Base-by-base conservation (phyloP, 352 stramenopile species). In the Pythium dissotocum region DNA sequence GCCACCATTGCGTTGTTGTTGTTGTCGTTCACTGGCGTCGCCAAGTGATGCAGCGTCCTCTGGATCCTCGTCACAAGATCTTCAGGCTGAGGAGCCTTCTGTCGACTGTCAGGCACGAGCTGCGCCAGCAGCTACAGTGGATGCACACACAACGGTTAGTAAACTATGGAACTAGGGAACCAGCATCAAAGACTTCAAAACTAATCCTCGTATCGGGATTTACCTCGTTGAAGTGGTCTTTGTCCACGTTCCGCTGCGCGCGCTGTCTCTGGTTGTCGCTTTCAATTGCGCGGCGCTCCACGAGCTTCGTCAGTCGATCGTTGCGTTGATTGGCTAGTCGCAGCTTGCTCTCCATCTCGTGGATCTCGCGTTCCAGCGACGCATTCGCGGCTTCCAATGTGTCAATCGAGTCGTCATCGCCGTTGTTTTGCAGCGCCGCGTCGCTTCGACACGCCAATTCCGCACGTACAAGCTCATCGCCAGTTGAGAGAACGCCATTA, bases 391-490 rank as follows among this genome's bases (percentile, higher is more conserved):
- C 36, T 33, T 62, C 16, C 16, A 80, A 21, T n/a, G 48, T 33
- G 8, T 81, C 77, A 46, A 83, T 66, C 14, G 77, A 75, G 14
- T 77, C 71, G 35, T 72, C 36, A 21, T 58, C 42, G 6, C 63
- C 35, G 18, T 5, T 28, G 16, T 55, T 26, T 44, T 66, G 55
- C 52, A 44, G 35, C 33, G 63, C 63, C 26, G 54, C 30, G 28
- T 81, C 72, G 2, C 46, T 63, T 10, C 63, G 21, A 1, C 63
- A 65, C 10, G 59, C 58, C 32, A 62, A 30, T 63, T 83, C 77
- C 1, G 65, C 71, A 2, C 48, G 54, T 1, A 10, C 30, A 6
- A 83, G 65, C 10, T 70, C n/a, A 0, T 83, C 70, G 8, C 66
- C 74, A 28, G 9, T 35, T 2, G 79, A 42, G 0, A 83, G 18